Conservation (phyloP, 2,329 filamentous ascomycete species). For the Colletotrichum musae region DNA sequence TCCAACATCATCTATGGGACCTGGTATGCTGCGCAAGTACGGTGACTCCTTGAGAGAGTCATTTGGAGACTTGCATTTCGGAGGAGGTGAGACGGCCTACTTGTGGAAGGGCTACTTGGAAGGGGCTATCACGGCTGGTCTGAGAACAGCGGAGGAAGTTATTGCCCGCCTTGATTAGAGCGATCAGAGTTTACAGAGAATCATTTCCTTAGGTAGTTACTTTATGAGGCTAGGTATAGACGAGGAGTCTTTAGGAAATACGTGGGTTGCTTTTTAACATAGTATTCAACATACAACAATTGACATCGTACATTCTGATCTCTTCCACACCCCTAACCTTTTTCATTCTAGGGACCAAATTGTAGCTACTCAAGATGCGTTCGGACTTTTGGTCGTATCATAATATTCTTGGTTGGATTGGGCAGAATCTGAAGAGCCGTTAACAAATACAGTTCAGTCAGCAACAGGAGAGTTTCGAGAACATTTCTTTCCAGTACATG, state of each 20-base stretch:
- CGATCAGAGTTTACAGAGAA: too few species aligned
- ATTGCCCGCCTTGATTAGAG: background rate
- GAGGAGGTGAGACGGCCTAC: conserved; percentile 44
- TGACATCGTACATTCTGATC: too few species aligned
- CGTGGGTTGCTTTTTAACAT: too few species aligned
- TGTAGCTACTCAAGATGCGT: too few species aligned
- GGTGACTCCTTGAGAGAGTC: conserved; percentile 48
- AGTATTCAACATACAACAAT: too few species aligned
- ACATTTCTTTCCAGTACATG: too few species aligned
- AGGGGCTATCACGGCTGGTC: conserved; percentile 44
- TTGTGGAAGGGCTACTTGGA: conserved; percentile 49
- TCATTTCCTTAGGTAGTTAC: too few species aligned
- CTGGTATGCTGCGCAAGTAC: conserved; percentile 30
- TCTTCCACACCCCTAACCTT: too few species aligned
- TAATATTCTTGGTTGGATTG: conserved; percentile 29
- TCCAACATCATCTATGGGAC: conserved; percentile 35
- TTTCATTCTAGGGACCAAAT: too few species aligned
- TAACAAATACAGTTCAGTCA: background rate
- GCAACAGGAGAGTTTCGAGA: too few species aligned
- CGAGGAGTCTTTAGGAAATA: too few species aligned
- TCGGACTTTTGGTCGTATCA: background rate
- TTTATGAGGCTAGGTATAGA: too few species aligned
- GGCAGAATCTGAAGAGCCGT: conserved; percentile 11
- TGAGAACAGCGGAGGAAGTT: conserved; percentile 32
- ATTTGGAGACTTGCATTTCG: conserved; percentile 47